These are phyloP conservation scores for Oryza glaberrima DNA, from an alignment of 176 grass and related monocot genomes.

Conservation along the genomic window DNA sequence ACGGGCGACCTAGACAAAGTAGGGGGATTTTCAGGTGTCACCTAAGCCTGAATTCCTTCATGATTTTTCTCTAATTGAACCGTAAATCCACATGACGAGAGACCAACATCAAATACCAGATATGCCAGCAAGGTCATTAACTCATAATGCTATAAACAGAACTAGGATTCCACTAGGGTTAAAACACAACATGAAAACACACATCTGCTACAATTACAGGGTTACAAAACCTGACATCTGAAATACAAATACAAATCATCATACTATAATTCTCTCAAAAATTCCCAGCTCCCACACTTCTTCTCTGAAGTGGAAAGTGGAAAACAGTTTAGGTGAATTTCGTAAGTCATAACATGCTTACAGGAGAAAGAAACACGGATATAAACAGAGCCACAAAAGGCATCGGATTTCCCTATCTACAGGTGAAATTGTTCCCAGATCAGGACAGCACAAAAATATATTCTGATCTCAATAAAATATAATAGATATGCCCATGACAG, in stretches of 20 bases:
- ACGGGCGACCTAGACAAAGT: no score
- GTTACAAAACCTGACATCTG: neutral
- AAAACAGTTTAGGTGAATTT: neutral
- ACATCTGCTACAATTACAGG: neutral
- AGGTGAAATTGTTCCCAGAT: neutral
- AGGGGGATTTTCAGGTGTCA: neutral
- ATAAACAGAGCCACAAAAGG: neutral
- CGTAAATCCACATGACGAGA: no score
- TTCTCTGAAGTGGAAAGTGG: neutral
- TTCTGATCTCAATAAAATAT: conserved; percentile 43
- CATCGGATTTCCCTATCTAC: conserved; percentile 12
- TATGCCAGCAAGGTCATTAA: neutral
- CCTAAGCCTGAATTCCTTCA: neutral
- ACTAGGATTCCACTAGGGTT: neutral
- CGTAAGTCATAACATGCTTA: conserved; percentile 4
- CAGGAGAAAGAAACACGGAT: neutral
- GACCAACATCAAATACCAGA: neutral
- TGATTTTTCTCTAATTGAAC: neutral
- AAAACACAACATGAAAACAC: neutral
- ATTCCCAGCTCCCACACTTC: neutral
- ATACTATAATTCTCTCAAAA: neutral
- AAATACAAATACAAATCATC: conserved; percentile 1
- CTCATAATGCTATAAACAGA: neutral
- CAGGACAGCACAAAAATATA: neutral
- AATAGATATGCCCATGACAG: conserved; percentile 55